phyloP scores from a whole-genome alignment of 495 filamentous ascomycete genomes.

The Pyronema domesticum region DNA sequence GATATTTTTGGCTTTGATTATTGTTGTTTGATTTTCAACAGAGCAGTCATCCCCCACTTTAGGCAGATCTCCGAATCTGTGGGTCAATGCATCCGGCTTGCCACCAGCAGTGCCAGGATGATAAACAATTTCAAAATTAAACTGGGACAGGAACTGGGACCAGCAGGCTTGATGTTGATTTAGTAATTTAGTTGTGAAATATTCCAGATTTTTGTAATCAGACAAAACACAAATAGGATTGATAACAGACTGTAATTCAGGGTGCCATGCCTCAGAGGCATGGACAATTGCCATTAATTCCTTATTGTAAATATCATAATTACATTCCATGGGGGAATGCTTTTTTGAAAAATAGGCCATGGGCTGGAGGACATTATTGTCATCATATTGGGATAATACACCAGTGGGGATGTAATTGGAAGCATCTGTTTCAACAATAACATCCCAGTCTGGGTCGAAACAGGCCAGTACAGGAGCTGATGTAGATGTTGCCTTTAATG shows the following conservation, averaged over 20 bases:
- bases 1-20: too few relatives aligned
- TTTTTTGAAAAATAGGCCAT: slow-evolving; percentile 7
- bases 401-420: slow-evolving; percentile 5
- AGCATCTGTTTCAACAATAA: too few relatives aligned
- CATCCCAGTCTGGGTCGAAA: too few relatives aligned
- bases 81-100: slow-evolving; percentile 8
- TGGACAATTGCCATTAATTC: slow-evolving; percentile 5
- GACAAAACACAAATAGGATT: slow-evolving; percentile 9
- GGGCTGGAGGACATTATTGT: neutral
- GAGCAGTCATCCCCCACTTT: slow-evolving; percentile 10
- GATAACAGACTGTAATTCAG: slow-evolving; percentile 9
- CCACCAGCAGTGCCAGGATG: slow-evolving; percentile 6
- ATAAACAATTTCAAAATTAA: slow-evolving; percentile 10
- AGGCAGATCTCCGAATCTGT: slow-evolving; percentile 5
- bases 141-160: slow-evolving; percentile 6
- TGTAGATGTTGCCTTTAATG: too few relatives aligned
- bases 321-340: slow-evolving; percentile 5
- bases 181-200: slow-evolving; percentile 11
- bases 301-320: slow-evolving; percentile 10
- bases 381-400: slow-evolving; percentile 2
- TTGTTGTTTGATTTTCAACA: too few relatives aligned
- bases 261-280: slow-evolving; percentile 20
- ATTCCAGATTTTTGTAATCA: slow-evolving; percentile 20
- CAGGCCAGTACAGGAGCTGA: too few relatives aligned
- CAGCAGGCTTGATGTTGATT: neutral